Evolutionary conservation across 2,329 filamentous ascomycete genomes (phyloP).

Genomic region (Talaromyces islandicus): DNA sequence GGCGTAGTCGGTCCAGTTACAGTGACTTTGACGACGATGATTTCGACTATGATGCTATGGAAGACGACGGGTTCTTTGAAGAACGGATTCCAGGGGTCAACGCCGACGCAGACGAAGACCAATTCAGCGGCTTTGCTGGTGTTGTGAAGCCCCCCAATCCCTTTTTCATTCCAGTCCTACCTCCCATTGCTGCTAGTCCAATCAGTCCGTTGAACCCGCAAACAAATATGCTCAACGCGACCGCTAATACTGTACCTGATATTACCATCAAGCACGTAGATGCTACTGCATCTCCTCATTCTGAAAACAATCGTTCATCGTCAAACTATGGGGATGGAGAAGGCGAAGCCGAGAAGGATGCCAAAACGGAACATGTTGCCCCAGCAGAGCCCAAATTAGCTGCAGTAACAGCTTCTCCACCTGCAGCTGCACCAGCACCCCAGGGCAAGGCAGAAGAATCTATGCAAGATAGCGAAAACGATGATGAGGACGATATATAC

Average conservation of each 20-base stretch:
- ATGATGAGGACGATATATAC: slow-evolving; percentile 41
- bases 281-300: neutral
- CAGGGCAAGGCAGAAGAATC: neutral
- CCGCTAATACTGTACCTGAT: neutral
- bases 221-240: slow-evolving; percentile 1
- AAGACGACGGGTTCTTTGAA: slow-evolving; percentile 39
- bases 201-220: slow-evolving; percentile 20
- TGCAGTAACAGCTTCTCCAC: neutral
- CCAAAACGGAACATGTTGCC: neutral
- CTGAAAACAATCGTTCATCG: neutral
- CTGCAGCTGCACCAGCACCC: neutral
- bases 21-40: slow-evolving; percentile 39
- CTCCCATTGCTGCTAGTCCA: slow-evolving; percentile 30
- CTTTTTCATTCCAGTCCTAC: slow-evolving; percentile 29
- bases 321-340: slow-evolving; percentile 3
- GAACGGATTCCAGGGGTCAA: slow-evolving; percentile 45
- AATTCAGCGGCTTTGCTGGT: slow-evolving; percentile 24
- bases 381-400: neutral
- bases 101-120: slow-evolving; percentile 36
- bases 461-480: slow-evolving; percentile 10
- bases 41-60: slow-evolving; percentile 39
- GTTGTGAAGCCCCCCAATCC: slow-evolving; percentile 23
- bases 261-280: neutral
- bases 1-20: slow-evolving; percentile 24
- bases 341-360: neutral